Percentiles rank a stretch among this genome's conserved stretches.
These are phyloP conservation scores for Suhomyces canberraensis DNA, from an alignment of 805 yeast genomes.

Conservation along the genomic window DNA sequence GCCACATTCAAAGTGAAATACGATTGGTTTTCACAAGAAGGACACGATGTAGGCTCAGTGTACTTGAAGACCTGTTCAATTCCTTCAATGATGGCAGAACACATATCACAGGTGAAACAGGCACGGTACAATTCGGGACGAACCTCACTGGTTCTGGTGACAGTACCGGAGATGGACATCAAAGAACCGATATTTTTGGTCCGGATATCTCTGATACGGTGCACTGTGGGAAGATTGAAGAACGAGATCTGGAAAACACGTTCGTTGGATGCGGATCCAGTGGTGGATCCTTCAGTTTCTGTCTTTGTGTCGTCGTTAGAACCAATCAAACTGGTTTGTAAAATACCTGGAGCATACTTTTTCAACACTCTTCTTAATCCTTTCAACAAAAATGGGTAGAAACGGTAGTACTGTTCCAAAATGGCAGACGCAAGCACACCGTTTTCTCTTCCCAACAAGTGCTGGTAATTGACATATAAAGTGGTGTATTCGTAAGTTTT, in stretches of 20 bases:
- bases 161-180: constrained; percentile 87
- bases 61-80: constrained; percentile 90
- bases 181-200: constrained; percentile 86
- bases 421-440: constrained; percentile 89
- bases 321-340: constrained; percentile 44
- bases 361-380: constrained; percentile 74
- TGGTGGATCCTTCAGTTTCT: constrained; percentile 36
- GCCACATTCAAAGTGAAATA: constrained; percentile 81
- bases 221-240: constrained; percentile 75
- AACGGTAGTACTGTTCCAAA: constrained; percentile 87
- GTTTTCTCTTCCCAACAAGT: constrained; percentile 68
- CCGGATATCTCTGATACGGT: constrained; percentile 84
- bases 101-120: constrained; percentile 83
- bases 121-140: constrained; percentile 90
- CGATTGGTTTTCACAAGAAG: constrained; percentile 81
- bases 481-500: constrained; percentile 71
- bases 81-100: constrained; percentile 80
- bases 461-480: constrained; percentile 80
- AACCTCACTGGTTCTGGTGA: constrained; percentile 93
- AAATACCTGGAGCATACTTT: constrained; percentile 68
- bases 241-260: constrained; percentile 87
- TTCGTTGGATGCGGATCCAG: constrained; percentile 50
- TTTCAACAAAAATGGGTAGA: constrained; percentile 75
- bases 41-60: constrained; percentile 93
- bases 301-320: constrained; percentile 32